Evolutionary conservation across 192 early-diverging fungal species (phyloP).

Genomic region (Podila verticillata): DNA sequence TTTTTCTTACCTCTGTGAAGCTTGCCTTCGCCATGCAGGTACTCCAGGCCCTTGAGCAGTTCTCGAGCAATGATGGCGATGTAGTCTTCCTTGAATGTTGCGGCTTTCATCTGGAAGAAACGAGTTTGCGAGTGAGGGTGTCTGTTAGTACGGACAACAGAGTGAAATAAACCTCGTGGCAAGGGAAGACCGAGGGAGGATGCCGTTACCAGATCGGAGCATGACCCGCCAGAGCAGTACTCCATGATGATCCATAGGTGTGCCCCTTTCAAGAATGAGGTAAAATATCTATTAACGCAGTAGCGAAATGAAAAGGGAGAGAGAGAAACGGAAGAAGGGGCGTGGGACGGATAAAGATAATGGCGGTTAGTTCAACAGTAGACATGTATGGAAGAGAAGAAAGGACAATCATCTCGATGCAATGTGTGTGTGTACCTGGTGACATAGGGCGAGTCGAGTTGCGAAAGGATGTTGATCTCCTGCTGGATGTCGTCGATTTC

Average conservation of each 20-base stretch:
- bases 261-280: slow-evolving; percentile 86
- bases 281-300: slow-evolving; percentile 72
- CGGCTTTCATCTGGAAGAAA: slow-evolving; percentile 79
- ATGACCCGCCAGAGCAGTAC: slow-evolving; percentile 93
- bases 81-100: slow-evolving; percentile 80
- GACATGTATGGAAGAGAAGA: too few species aligned
- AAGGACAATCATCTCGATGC: too few species aligned
- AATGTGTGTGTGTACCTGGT: slow-evolving; percentile 63
- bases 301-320: not conserved
- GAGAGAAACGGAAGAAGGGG: too few species aligned
- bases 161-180: not conserved
- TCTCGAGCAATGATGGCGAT: slow-evolving; percentile 93
- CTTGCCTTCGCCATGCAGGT: slow-evolving; percentile 90
- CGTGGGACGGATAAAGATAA: too few species aligned
- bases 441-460: slow-evolving; percentile 86
- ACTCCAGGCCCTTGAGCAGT: slow-evolving; percentile 87
- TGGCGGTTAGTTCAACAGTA: not conserved
- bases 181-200: not conserved
- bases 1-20: slow-evolving; percentile 69
- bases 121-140: not conserved
- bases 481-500: slow-evolving; percentile 98
- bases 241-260: slow-evolving; percentile 99
- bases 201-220: slow-evolving; percentile 82
- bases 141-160: slow-evolving; percentile 5
- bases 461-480: slow-evolving; percentile 93